phyloP scores from a whole-genome alignment of 129 eudicot genomes.

The Escallonia herrerae region DNA sequence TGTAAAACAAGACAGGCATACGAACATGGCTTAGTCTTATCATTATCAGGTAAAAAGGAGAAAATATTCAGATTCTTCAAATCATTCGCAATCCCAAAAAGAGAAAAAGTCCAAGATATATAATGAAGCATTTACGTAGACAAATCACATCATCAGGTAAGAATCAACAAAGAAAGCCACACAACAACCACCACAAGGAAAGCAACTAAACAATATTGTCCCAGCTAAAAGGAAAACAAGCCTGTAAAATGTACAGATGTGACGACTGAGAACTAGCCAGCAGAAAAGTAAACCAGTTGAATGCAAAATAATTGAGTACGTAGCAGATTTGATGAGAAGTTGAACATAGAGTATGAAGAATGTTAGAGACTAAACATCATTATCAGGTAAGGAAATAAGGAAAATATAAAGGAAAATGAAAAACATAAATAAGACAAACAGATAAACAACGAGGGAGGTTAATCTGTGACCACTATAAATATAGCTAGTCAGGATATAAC shows the following conservation, averaged over 20 bases:
- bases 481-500: not conserved
- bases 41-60: not conserved
- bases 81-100: conserved; percentile 21
- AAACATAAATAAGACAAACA: not conserved
- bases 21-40: not conserved
- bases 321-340: too few species aligned
- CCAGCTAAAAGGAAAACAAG: too few species aligned
- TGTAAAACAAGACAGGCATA: too few species aligned
- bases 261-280: too few species aligned
- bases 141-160: conserved; percentile 4
- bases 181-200: not conserved
- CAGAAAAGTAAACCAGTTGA: too few species aligned
- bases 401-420: not conserved
- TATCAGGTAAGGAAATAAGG: too few species aligned
- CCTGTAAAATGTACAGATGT: too few species aligned
- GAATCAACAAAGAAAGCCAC: not conserved
- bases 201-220: not conserved
- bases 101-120: conserved; percentile 5
- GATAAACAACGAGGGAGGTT: not conserved
- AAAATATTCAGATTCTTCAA: conserved; percentile 36
- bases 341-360: too few species aligned
- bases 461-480: not conserved
- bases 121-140: conserved; percentile 4
- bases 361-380: too few species aligned
- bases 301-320: too few species aligned